Evolutionary conservation across 805 yeast species (phyloP).

Genomic region (Danielia reshetovae): DNA sequence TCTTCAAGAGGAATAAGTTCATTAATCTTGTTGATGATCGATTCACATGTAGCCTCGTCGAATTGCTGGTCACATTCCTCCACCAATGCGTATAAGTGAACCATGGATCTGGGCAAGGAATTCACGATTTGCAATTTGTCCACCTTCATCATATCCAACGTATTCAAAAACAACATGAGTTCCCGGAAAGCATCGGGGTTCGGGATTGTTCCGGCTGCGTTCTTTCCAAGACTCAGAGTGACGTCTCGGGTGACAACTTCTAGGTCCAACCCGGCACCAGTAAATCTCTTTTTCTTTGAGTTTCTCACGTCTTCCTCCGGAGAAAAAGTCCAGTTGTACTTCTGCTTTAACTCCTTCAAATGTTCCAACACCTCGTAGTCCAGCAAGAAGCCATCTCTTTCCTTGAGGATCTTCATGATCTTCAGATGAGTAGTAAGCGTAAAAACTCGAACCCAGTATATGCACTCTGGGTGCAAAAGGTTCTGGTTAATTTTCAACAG

Average conservation of each 20-base stretch:
- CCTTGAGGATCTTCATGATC: conserved; percentile 45
- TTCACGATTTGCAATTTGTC: conserved; percentile 84
- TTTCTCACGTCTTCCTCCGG: conserved; percentile 27
- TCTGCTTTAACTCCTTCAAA: conserved; percentile 44
- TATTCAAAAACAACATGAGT: conserved; percentile 44
- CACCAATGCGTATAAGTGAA: conserved; percentile 70
- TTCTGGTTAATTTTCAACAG: too few species aligned
- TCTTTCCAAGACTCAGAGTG: conserved; percentile 34
- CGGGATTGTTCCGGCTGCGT: conserved; percentile 21
- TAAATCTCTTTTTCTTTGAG: conserved; percentile 21
- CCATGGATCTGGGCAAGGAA: conserved; percentile 74
- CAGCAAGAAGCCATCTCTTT: conserved; percentile 57
- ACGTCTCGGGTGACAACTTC: conserved; percentile 50
- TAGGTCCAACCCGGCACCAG: conserved; percentile 42
- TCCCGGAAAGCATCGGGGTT: conserved; percentile 22
- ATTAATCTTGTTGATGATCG: conserved; percentile 53
- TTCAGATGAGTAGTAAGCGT: too few species aligned
- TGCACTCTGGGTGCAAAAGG: too few species aligned
- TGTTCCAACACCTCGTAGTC: conserved; percentile 63
- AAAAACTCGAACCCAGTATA: too few species aligned
- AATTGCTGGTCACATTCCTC: conserved; percentile 93
- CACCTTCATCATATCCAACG: conserved; percentile 65
- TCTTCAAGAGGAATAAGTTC: conserved; percentile 48
- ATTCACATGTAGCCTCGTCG: conserved; percentile 58
- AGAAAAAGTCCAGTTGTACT: conserved; percentile 44